These are phyloP conservation scores for California macrophylla DNA, from an alignment of 441 rosid genomes.

Conservation along the genomic window DNA sequence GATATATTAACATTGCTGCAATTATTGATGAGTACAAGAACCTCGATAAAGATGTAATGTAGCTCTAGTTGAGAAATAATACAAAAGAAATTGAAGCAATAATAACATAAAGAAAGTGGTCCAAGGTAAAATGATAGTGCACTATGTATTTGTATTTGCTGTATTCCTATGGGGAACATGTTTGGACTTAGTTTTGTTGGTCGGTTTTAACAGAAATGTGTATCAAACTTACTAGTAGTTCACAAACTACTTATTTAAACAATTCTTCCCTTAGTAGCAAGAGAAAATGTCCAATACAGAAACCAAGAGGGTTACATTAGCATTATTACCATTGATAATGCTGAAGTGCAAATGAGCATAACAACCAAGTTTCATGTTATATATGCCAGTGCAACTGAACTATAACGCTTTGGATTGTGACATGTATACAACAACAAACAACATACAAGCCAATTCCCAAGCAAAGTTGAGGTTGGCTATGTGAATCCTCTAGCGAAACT, in stretches of 20 bases:
- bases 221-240: not conserved
- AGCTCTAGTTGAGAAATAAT: not conserved
- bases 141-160: not conserved
- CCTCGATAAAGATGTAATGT: not conserved
- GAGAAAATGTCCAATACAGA: not conserved
- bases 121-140: not conserved
- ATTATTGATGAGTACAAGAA: not conserved
- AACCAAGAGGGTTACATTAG: not conserved
- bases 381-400: not conserved
- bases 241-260: not conserved
- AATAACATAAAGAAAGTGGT: not conserved
- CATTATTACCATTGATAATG: too few species aligned
- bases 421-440: not conserved
- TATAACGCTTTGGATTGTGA: not conserved
- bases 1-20: not conserved
- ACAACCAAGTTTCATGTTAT: not conserved
- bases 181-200: not conserved
- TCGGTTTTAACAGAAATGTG: not conserved
- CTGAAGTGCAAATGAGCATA: not conserved
- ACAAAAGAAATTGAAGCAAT: not conserved
- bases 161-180: not conserved
- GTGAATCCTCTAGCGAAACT: not conserved
- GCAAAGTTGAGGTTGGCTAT: not conserved
- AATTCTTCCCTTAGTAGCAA: not conserved
- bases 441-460: not conserved